Percentiles rank a stretch among this genome's conserved stretches.
These are phyloP conservation scores for Cornus kousa DNA, from an alignment of 148 eudicot species.

Conservation along the genomic window DNA sequence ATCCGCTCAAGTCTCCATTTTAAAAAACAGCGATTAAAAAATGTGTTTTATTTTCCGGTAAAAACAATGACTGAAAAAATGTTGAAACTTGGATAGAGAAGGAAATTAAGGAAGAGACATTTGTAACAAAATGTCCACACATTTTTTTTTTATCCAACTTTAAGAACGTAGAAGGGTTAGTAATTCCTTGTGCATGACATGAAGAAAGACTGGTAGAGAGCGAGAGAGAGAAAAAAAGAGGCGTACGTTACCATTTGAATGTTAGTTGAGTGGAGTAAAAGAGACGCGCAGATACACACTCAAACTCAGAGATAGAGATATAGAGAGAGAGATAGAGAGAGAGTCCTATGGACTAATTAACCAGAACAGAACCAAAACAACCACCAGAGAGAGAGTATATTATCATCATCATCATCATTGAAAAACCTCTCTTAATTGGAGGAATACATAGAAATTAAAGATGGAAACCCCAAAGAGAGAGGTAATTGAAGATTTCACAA, in stretches of 20 bases:
- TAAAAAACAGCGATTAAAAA: too few species aligned
- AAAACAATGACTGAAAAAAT: too few species aligned
- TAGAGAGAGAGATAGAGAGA: not conserved
- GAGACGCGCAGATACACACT: not conserved
- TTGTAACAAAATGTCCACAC: too few species aligned
- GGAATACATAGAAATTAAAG: not conserved
- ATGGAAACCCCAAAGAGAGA: conserved; percentile 18
- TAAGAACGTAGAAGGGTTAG: too few species aligned
- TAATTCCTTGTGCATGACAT: too few species aligned
- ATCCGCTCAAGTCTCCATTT: too few species aligned
- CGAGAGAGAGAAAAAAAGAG: not conserved
- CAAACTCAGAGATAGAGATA: not conserved
- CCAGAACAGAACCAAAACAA: not conserved
- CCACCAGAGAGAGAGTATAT: not conserved
- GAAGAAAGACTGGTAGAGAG: not conserved
- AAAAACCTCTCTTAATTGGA: not conserved
- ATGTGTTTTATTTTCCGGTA: too few species aligned
- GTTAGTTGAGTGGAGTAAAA: not conserved
- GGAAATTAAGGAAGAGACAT: too few species aligned
- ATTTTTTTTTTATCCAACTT: too few species aligned
- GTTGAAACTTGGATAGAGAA: too few species aligned
- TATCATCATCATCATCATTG: not conserved
- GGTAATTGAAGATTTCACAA: conserved; percentile 38
- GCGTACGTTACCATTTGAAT: not conserved
- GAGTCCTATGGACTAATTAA: not conserved